Evolutionary conservation across 2,329 filamentous ascomycete genomes (phyloP), one percentile per base, ranked within the genome.

Genomic region (Cladorrhinum sp.): DNA sequence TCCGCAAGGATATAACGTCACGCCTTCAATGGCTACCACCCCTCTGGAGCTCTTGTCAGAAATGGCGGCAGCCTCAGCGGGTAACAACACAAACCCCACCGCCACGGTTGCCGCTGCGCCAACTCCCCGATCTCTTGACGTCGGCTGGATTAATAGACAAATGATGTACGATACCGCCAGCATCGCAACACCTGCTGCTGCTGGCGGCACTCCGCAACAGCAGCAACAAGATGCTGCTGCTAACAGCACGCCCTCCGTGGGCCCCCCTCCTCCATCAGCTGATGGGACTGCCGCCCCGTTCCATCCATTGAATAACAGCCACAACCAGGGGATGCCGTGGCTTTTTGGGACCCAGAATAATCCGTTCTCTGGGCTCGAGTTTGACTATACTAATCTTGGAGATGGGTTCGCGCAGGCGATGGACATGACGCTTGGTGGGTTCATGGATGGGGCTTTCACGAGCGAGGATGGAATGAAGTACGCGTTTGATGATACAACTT

Each of bases 41-140:
- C 82, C 82, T 1, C 75, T 85, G 3, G 80, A 85, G 56, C 74
- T 85, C 23, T 76, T 85, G 6, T 85, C 82, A 38, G 83, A 85
- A 65, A 78, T 85, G 32, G 82, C 82, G n/a, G 53, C 53, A 3
- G 53, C 53, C 5, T 56, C 53, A 3, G 53, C 53, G 6, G 23
- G 22, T 3, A 50, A 50, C 25, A 80, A 78, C 32, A 77, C 78
- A 54, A 75, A 78, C 49, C 70, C 70, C 5, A 65, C 71, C 25
- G 61, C 67, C 2, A 25, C 55, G n/a, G 64, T 64, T 32, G 66
- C 61, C 29, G 56, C 63, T 24, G 63, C 61, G 50, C 52, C 50
- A 50, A 51, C 25, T 22, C 18, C 45, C 13, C 2, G 53, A 60
- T 50, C 48, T 36, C 32, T 67, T 65, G 12, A 52, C 3, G n/a